Percentiles rank a stretch among this genome's conserved stretches.
Conservation (phyloP, 495 filamentous ascomycete species). For the Usnea hakonensis region DNA sequence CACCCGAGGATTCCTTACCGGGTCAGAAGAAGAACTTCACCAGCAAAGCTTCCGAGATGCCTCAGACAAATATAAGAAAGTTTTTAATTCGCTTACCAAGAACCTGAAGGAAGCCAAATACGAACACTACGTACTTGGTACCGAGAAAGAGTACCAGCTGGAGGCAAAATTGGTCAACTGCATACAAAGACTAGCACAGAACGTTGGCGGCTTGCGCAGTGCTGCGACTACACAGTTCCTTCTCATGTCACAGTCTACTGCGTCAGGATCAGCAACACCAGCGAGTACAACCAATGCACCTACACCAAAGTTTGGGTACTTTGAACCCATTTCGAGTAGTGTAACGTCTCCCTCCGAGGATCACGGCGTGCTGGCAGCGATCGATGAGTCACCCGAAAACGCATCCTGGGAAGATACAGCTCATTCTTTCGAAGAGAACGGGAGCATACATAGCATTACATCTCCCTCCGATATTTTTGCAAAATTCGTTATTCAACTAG, state of each 20-base stretch:
- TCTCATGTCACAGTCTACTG: constrained; percentile 56
- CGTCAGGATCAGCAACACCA: constrained; percentile 28
- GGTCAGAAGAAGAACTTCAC: constrained; percentile 69
- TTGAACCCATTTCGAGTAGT: constrained; percentile 21
- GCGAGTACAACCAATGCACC: constrained; percentile 29
- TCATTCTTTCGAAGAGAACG: constrained; percentile 26
- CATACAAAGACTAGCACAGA: constrained; percentile 80
- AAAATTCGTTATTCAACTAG: constrained; percentile 76
- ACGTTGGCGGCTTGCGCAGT: constrained; percentile 83
- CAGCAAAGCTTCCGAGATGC: constrained; percentile 56
- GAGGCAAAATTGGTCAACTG: constrained; percentile 75
- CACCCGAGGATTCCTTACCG: constrained; percentile 75
- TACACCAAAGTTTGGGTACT: constrained; percentile 6
- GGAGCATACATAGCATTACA: constrained; percentile 25
- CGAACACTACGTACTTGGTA: constrained; percentile 80
- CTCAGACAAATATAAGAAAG: constrained; percentile 57
- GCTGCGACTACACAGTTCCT: constrained; percentile 84
- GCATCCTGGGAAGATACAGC: constrained; percentile 32
- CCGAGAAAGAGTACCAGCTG: constrained; percentile 71
- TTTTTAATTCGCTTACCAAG: constrained; percentile 66
- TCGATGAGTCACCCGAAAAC: constrained; percentile 61
- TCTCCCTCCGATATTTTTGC: constrained; percentile 76
- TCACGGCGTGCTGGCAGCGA: constrained; percentile 46
- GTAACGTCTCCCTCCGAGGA: constrained; percentile 37
- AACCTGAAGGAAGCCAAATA: constrained; percentile 81